A percentile compares a stretch with the other conserved stretches of the same genome.
Evolutionary conservation across 345 rosid species (phyloP).

Genomic region (Eucalyptus melliodora): DNA sequence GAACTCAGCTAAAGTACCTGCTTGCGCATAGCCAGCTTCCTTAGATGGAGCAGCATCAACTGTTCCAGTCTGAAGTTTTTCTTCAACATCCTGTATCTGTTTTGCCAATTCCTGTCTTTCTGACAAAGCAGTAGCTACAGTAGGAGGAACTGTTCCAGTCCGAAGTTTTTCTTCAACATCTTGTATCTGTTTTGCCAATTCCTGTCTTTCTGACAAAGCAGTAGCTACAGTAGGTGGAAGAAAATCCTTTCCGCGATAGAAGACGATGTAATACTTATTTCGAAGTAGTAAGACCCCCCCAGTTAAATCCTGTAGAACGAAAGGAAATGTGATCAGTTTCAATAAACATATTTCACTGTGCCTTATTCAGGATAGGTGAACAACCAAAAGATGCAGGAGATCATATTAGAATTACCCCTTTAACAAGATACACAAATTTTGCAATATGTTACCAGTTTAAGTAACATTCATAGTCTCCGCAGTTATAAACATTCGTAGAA

Average conservation of each 20-base stretch:
- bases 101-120: conserved; percentile 74
- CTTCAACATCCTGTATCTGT: conserved; percentile 79
- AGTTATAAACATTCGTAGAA: neutral
- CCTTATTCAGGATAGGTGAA: no score
- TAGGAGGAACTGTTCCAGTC: conserved; percentile 4
- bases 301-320: conserved; percentile 50
- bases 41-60: conserved; percentile 35
- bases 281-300: conserved; percentile 92
- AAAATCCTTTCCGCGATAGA: conserved; percentile 98
- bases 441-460: no score
- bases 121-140: conserved; percentile 74
- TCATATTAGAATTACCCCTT: no score
- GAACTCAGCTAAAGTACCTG: conserved; percentile 95
- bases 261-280: conserved; percentile 85
- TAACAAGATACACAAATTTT: no score
- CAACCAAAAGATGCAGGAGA: no score
- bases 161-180: conserved; percentile 79
- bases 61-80: conserved; percentile 42
- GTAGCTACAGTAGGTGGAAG: conserved; percentile 79
- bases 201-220: conserved; percentile 80
- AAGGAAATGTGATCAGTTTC: neutral
- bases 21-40: conserved; percentile 43
- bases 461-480: no score
- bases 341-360: neutral
- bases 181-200: conserved; percentile 65